These are phyloP conservation scores for Trichoderma asperellum DNA, from an alignment of 2,329 filamentous ascomycete genomes.

Conservation along the genomic window DNA sequence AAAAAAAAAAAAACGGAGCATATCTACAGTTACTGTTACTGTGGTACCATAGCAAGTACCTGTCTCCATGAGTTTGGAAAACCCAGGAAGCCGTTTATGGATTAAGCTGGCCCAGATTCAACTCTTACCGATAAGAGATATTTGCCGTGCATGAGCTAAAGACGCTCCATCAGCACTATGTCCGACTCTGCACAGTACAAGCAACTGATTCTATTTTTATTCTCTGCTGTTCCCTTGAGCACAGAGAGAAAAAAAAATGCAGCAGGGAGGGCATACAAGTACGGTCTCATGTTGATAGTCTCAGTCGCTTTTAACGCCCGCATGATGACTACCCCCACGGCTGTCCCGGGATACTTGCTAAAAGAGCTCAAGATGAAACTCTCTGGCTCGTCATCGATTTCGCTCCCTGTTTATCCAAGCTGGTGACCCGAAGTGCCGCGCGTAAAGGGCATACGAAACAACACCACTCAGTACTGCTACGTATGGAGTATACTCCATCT, in stretches of 20 bases:
- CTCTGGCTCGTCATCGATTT: not conserved
- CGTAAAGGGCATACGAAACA: not conserved
- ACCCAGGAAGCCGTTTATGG: not conserved
- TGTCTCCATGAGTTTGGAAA: not conserved
- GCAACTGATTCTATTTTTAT: not conserved
- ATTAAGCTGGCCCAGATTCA: not conserved
- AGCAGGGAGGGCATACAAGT: not conserved
- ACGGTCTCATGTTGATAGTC: constrained; percentile 11
- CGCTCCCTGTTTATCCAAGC: not conserved
- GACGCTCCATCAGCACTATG: not conserved
- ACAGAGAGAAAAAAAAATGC: not conserved
- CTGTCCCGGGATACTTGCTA: not conserved
- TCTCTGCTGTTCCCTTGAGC: not conserved
- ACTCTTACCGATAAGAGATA: not conserved
- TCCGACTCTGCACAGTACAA: not conserved
- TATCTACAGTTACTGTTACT: not conserved
- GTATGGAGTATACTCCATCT: not conserved
- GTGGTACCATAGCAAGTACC: not conserved
- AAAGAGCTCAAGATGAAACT: constrained; percentile 18
- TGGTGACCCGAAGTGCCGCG: not conserved
- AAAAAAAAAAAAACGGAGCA: not conserved
- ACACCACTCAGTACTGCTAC: no score
- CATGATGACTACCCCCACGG: not conserved
- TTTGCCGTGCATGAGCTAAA: not conserved
- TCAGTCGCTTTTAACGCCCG: constrained; percentile 5